Evolutionary conservation across 768 basidiomycete species (phyloP).

Genomic region (Podaxis pistillaris): DNA sequence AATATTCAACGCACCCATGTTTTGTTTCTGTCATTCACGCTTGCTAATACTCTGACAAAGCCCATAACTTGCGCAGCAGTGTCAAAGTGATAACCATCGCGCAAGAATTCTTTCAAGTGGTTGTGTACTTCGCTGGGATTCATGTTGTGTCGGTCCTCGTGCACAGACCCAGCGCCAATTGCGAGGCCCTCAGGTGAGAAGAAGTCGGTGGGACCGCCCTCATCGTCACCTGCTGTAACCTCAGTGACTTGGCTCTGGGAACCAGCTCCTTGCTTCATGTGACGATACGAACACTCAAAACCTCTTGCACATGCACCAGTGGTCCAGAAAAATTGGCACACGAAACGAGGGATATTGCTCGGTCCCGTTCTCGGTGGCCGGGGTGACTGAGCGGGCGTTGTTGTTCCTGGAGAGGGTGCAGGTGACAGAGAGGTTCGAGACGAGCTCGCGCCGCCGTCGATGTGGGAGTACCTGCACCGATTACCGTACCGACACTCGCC

Average conservation of each 20-base stretch:
- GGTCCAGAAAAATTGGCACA: conserved; percentile 47
- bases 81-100: conserved; percentile 42
- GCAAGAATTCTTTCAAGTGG: conserved; percentile 39
- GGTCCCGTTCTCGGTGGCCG: conserved; percentile 17
- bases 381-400: too few relatives aligned
- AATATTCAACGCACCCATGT: conserved; percentile 37
- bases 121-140: conserved; percentile 50
- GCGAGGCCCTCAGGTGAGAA: conserved; percentile 30
- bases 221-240: conserved; percentile 27
- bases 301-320: conserved; percentile 44
- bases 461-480: too few relatives aligned
- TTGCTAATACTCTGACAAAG: conserved; percentile 38
- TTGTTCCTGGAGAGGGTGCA: too few relatives aligned
- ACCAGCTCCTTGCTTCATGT: conserved; percentile 22
- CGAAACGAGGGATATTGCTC: conserved; percentile 24
- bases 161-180: conserved; percentile 7
- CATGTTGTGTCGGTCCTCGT: conserved; percentile 17
- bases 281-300: conserved; percentile 43
- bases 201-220: conserved; percentile 42
- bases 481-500: too few relatives aligned
- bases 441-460: too few relatives aligned
- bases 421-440: too few relatives aligned
- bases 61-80: conserved; percentile 41
- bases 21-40: conserved; percentile 35
- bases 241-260: conserved; percentile 10